Evolutionary conservation across 2,329 filamentous ascomycete species (phyloP), one percentile per base, ranked within the genome.

Genomic region (Penicillium frequentans): DNA sequence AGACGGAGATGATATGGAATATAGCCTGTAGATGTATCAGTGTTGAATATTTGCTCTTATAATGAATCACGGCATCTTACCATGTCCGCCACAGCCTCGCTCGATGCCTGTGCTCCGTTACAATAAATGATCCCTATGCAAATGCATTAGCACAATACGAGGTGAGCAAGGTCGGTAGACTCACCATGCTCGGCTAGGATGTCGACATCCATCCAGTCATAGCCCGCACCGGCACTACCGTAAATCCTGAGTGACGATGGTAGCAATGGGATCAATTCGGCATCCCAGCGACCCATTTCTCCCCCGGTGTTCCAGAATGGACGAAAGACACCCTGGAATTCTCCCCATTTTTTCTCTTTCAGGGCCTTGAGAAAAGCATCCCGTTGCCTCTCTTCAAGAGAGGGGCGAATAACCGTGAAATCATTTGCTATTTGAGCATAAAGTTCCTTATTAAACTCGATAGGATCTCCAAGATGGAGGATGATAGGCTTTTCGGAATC

Each of bases 131-230:
- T 52, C 7, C 43, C 54, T 56, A 35, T 52, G 35, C 35, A 2
- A 26, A 43, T 13, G 27, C 16, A 10, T 46, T 39, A 39, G 19
- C 14, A 33, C 13, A 33, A 7, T 14, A 14, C 31, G 5, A 39
- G 31, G 27, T 5, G 7, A 5, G 9, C 10, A 24, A 16, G 9
- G 43, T 23, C 9, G 14, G 31, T 19, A 10, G 35, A 23, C 47
- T 55, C 23, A 50, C 53, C 54, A 42, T 47, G 23, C n/a, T 56
- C 48, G 3, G 54, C 54, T 19, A 56, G 29, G 11, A 56, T 56
- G 33, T 56, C 54, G 9, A 56, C 54, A 42, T 56, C 54, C 54
- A 56, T 52, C 54, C 54, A 56, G 49, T 56, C 54, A 52, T 56
- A 56, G 5, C 54, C 54, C 8, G 54, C 54, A n/a, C 54, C 54